Evolutionary conservation across 75 land plant genomes (phyloP), one percentile per base, ranked within the genome.

Genomic region (Azolla pinnata): DNA sequence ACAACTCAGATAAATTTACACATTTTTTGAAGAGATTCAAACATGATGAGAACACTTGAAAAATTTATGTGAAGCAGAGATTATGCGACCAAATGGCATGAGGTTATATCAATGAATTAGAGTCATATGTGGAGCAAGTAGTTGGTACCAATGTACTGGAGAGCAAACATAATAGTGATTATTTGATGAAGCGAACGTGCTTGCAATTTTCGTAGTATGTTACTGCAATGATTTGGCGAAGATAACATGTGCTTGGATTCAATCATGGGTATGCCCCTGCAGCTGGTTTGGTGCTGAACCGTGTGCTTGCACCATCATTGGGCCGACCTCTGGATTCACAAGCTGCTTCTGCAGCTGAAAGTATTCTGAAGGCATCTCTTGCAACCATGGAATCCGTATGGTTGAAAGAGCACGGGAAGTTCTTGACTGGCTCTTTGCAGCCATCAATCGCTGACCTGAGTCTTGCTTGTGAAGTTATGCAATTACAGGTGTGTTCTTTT

Each of bases 371-470:
- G 18, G 67, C 72, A 0, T 76, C 97, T 17, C 80, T 90, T 0
- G 65, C 68, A n/a, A 79, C 54, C 14, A 74, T 90, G 30, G 96
- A 87, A 60, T 72, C 77, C 0, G 28, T 83, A 54, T 87, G 87
- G 87, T 82, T 90, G 45, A 64, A 77, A 48, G 85, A 72, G 31
- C 75, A 65, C 49, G 80, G 71, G 14, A 70, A 35, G 7, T 90
- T 83, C 69, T 67, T 87, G 59, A 45, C 73, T 12, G 88, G 88
- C 30, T 62, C 81, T 42, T 40, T 30, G 31, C 72, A 79, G 55
- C 92, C 88, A 51, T 86, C 87, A 8, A 84, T 90, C 69, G 97
- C 97, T 40, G 97, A 90, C 72, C 76, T 90, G 25, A 84, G 88
- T 69, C 79, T 90, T 33, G 81, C 70, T 8, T 90, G 92, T 77